Evolutionary conservation across 2,329 filamentous ascomycete species (phyloP), one percentile per base, ranked within the genome.

Genomic region (Hortaea werneckii): DNA sequence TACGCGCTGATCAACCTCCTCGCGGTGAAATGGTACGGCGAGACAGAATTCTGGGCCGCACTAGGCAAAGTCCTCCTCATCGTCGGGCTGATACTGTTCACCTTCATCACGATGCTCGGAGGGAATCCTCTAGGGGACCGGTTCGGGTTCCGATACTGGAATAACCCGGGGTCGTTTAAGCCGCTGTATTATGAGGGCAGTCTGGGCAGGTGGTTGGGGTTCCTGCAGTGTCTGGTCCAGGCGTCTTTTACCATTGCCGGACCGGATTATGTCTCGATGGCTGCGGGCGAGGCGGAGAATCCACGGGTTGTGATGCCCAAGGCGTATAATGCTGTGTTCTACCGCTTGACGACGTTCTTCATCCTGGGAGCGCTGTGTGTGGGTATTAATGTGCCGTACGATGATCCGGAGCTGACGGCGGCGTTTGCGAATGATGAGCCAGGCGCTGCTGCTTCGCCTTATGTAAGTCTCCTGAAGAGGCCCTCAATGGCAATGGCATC

Each of bases 21-120:
- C n/a, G 67, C 69, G 37, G 70, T 73, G 39, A 60, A 65, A 30
- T 65, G 63, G 1, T 73, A 68, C 44, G 70, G 70, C 20, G 68
- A 71, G 48, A 62, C 57, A 29, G 63, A 66, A 43, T 65, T 64
- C 46, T 81, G 75, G 75, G 67, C 80, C 3, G 75, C 76, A 2
- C 67, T 65, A 35, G 67, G 67, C 54, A 72, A 73, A 51, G 67
- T 73, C 45, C 45, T 72, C 34, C 51, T 73, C 47, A 71, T 73
- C 55, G 53, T 71, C 43, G 64, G 66, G 37, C 58, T 72, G 11
- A 68, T 71, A 58, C 50, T 52, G 53, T 72, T 63, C 51, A 63
- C 61, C 43, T 64, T 65, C 43, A 44, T 64, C 20, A 63, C 60
- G 11, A 65, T 64, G 61, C 52, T 60, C 4, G 61, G 62, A 4